Base-by-base conservation (phyloP, 805 yeast genomes). In the Wickerhamiella dianesei region DNA sequence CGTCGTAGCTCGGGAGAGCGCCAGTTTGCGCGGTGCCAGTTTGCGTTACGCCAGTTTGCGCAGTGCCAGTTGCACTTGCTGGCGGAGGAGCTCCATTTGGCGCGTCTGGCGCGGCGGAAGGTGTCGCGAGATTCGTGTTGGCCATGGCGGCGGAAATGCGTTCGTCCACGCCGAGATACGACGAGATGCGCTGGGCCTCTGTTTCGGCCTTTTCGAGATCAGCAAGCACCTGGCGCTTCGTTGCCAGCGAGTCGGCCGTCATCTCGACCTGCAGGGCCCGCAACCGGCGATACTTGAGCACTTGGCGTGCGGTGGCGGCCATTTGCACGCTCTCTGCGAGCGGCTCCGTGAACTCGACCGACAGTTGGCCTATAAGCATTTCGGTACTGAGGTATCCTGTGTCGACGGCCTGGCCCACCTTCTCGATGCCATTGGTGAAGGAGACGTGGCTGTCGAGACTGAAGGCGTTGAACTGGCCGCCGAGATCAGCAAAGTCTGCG, bases 391-490 rank as follows among this genome's bases (percentile, higher is more conserved):
- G 60, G 57, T 69, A 71, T 41, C 68, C 48, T 64, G 73, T 74
- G 61, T 92, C 97, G 52, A 84, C 79, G 1, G 87, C 81, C 57
- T 83, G 87, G 1, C 97, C 96, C 22, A 86, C 75, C 51, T 78
- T 77, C 59, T 92, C 97, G 50, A 85, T 71, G 2, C 78, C 69
- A 40, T 42, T 41, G 36, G 46, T 53, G 40, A 69, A 55, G 18
- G 55, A 48, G 9, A 60, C 58, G 21, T 57, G 53, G 49, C 67
- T 68, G 53, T 78, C 80, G 29, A 78, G 61, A 50, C 77, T 70
- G 57, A 77, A 74, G 1, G 79, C 77, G 52, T 78, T 78, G 57
- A 73, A 76, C 53, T 73, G 70, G 1, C 80, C 82, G 2, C 95
- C 95, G n/a, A 84, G 62, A 52, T 83, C 92, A 0, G 85, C 79